Base-by-base conservation (phyloP, 106 monocot species). In the Xerophyta viscosa region DNA sequence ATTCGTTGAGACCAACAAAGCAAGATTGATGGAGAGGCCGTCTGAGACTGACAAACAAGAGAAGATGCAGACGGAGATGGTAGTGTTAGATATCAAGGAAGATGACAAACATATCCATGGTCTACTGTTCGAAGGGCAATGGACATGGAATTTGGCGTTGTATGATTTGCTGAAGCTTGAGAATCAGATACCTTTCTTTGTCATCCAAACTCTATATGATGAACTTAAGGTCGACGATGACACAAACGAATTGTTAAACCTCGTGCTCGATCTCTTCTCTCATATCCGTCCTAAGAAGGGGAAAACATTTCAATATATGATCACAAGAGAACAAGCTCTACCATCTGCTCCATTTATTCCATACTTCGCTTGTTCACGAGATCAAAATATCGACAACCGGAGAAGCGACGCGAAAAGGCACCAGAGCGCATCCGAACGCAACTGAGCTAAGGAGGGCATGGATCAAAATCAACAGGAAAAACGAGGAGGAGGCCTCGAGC, bases 131-230 rank as follows among this genome's bases (percentile, higher is more conserved):
- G 50, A 27, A 24, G 27, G 24, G 50, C 17, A 29, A 23, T 60
- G 59, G 59, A 29, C 31, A 29, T 46, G 46, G 44, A 46, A 30
- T 20, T 22, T 17, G 43, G 60, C 21, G 4, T 27, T 31, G 48
- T 56, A 39, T 29, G 70, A 71, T 41, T n/a, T 71, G 20, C 37
- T 71, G 5, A 48, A 37, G 27, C 70, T 71, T 8, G 70, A 71
- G 56, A 0, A 56, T 56, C 49, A n/a, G n/a, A n/a, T n/a, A n/a
- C n/a, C n/a, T n/a, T n/a, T n/a, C n/a, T n/a, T n/a, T n/a, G n/a
- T n/a, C n/a, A n/a, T n/a, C n/a, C n/a, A n/a, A n/a, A n/a, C n/a
- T n/a, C n/a, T n/a, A n/a, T n/a, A n/a, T n/a, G 48, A 63, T 10
- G 4, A 48, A 9, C 56, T 56, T 3, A 56, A 23, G 24, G 47